Evolutionary conservation across 768 basidiomycete species (phyloP).

Genomic region (Lactifluus echinatus): DNA sequence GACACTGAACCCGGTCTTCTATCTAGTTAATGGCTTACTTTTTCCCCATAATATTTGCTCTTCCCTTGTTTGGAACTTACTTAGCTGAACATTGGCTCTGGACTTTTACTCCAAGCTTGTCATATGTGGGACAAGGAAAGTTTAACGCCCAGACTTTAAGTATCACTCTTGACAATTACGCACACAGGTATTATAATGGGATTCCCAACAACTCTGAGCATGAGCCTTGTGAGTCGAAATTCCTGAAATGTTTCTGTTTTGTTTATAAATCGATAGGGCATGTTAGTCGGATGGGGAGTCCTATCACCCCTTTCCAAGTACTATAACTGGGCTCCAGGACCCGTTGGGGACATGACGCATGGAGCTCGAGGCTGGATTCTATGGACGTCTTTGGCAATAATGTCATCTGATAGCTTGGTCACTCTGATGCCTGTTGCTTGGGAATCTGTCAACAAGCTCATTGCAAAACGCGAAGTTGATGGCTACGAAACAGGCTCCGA

Average conservation of each 20-base stretch:
- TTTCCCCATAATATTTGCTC: conserved; percentile 79
- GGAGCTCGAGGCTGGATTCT: conserved; percentile 96
- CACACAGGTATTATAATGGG: conserved; percentile 89
- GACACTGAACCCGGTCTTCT: not conserved
- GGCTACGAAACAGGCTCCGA: conserved; percentile 32
- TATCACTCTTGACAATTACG: conserved; percentile 1
- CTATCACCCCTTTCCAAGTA: conserved; percentile 82
- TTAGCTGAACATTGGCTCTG: conserved; percentile 87
- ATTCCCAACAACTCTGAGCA: conserved; percentile 85
- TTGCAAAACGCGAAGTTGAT: conserved; percentile 15
- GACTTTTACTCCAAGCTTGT: conserved; percentile 87
- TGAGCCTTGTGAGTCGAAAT: conserved; percentile 64
- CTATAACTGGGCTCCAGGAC: conserved; percentile 88
- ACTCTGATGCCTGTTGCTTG: conserved; percentile 70
- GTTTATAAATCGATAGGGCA: conserved; percentile 47
- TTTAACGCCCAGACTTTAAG: not conserved
- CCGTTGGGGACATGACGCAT: conserved; percentile 75
- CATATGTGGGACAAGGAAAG: conserved; percentile 86
- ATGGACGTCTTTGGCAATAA: conserved; percentile 93
- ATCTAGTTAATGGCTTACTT: conserved; percentile 75
- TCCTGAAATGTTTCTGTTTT: conserved; percentile 1
- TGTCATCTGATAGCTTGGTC: conserved; percentile 87
- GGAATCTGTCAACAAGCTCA: conserved; percentile 39
- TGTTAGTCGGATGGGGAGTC: conserved; percentile 94
- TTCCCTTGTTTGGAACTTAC: conserved; percentile 78